Evolutionary conservation across 768 basidiomycete genomes (phyloP).

Genomic region (Mycena venus): DNA sequence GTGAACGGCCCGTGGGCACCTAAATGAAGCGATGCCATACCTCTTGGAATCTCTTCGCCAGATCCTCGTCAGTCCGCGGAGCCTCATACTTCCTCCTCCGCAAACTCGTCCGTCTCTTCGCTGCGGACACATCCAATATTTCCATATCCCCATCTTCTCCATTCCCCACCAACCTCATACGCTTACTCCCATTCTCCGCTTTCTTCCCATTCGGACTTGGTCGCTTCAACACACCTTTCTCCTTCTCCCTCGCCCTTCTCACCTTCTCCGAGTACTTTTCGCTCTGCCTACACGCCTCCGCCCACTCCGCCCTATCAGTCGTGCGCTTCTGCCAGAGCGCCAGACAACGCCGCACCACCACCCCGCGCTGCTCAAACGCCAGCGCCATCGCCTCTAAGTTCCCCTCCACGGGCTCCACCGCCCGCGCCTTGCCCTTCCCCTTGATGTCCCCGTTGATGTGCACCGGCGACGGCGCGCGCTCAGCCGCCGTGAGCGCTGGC

Average conservation of each 20-base stretch:
- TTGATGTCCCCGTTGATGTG: constrained; percentile 35
- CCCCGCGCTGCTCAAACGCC: constrained; percentile 55
- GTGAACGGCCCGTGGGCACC: constrained; percentile 31
- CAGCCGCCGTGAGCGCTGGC: too few species aligned
- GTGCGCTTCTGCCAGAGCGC: constrained; percentile 61
- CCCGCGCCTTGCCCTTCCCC: constrained; percentile 45
- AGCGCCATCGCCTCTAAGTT: constrained; percentile 56
- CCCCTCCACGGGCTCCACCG: constrained; percentile 44
- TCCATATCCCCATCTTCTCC: constrained; percentile 6
- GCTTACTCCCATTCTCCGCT: constrained; percentile 17
- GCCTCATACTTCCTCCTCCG: constrained; percentile 61
- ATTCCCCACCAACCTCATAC: constrained; percentile 16
- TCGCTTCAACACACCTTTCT: constrained; percentile 24
- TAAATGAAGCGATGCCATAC: constrained; percentile 51
- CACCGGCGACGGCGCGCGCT: neutral
- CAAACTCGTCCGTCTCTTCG: constrained; percentile 57
- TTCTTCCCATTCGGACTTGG: constrained; percentile 20
- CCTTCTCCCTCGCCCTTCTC: constrained; percentile 30
- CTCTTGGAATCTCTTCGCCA: constrained; percentile 77
- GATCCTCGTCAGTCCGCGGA: constrained; percentile 73
- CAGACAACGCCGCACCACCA: constrained; percentile 58
- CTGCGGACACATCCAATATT: constrained; percentile 31
- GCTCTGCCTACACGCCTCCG: constrained; percentile 72
- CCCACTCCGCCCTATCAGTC: constrained; percentile 64
- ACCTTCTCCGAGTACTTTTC: constrained; percentile 72